These are phyloP conservation scores for Cryptosporidium sp. DNA, from an alignment of 169 alveolate genomes.

Conservation along the genomic window DNA sequence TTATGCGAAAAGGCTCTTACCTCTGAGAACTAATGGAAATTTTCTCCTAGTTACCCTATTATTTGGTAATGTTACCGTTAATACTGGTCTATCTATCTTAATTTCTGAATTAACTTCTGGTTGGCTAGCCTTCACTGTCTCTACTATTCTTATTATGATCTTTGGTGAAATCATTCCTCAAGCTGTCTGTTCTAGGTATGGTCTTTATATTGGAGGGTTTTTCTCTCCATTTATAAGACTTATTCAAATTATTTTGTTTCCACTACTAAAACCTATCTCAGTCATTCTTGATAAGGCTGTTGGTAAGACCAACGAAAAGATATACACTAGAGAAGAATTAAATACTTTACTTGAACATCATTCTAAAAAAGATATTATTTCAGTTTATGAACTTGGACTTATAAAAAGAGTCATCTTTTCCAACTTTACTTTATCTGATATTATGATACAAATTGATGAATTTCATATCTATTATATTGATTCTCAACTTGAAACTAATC, in stretches of 20 bases:
- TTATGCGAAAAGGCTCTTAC: constrained; percentile 87
- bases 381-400: constrained; percentile 25
- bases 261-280: constrained; percentile 85
- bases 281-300: constrained; percentile 79
- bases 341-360: constrained; percentile 35
- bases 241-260: constrained; percentile 79
- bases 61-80: constrained; percentile 89
- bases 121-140: constrained; percentile 84
- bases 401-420: constrained; percentile 26
- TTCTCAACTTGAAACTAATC: neutral
- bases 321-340: constrained; percentile 38
- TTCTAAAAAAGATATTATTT: constrained; percentile 10
- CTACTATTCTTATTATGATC: constrained; percentile 85
- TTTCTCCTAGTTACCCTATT: constrained; percentile 87
- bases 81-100: constrained; percentile 87
- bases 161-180: constrained; percentile 92
- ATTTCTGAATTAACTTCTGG: constrained; percentile 87
- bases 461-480: constrained; percentile 15
- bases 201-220: constrained; percentile 87
- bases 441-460: constrained; percentile 33
- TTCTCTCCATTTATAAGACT: constrained; percentile 82
- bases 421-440: constrained; percentile 5
- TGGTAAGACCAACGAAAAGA: constrained; percentile 75
- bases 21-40: constrained; percentile 88
- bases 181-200: constrained; percentile 88